Conservation (phyloP, 495 filamentous ascomycete species). For the Penicillium robsamsonii region DNA sequence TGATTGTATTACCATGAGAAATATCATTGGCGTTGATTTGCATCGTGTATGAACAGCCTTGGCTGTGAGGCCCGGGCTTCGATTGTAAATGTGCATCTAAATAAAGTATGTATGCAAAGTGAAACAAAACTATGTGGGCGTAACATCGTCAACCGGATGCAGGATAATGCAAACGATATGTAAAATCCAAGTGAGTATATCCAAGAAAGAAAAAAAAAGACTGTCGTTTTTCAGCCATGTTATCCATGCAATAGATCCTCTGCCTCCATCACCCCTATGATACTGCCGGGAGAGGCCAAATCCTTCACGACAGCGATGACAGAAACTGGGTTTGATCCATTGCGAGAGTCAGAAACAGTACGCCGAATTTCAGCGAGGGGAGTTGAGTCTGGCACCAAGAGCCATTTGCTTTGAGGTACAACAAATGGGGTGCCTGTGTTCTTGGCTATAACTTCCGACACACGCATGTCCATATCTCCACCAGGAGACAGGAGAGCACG, state of each 20-base stretch:
- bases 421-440: slow-evolving; percentile 23
- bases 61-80: not conserved
- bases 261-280: slow-evolving; percentile 37
- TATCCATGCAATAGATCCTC: slow-evolving; percentile 34
- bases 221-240: slow-evolving; percentile 2
- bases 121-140: slow-evolving; percentile 10
- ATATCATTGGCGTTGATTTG: slow-evolving; percentile 12
- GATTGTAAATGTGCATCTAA: slow-evolving; percentile 8
- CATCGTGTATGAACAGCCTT: slow-evolving; percentile 2
- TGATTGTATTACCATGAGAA: slow-evolving; percentile 14
- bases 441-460: slow-evolving; percentile 23
- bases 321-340: slow-evolving; percentile 15
- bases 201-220: slow-evolving; percentile 9
- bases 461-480: slow-evolving; percentile 34
- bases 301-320: slow-evolving; percentile 39
- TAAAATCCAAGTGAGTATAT: slow-evolving; percentile 11
- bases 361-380: slow-evolving; percentile 33
- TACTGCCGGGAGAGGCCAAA: slow-evolving; percentile 18
- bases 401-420: slow-evolving; percentile 32
- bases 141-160: slow-evolving; percentile 23
- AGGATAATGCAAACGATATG: slow-evolving; percentile 14
- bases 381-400: slow-evolving; percentile 32
- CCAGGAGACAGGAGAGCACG: slow-evolving; percentile 34
- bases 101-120: slow-evolving; percentile 1
- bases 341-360: slow-evolving; percentile 22